These are phyloP conservation scores for Rhizoclosmatium sp. DNA, from an alignment of 192 early-diverging fungal species.

Conservation along the genomic window DNA sequence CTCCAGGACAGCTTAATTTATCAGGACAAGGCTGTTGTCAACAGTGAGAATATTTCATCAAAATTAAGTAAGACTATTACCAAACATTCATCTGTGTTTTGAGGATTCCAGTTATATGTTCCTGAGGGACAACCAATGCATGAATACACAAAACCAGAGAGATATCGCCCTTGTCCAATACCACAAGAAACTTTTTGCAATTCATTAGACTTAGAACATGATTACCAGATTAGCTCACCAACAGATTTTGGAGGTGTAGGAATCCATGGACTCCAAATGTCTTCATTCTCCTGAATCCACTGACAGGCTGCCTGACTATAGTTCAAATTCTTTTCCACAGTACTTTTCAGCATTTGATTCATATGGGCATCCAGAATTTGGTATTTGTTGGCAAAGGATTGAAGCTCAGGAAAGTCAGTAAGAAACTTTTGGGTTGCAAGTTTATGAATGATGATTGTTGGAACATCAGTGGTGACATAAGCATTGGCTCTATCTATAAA, in stretches of 20 bases:
- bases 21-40: conserved; percentile 6
- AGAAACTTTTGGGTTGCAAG: conserved; percentile 7
- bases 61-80: not conserved
- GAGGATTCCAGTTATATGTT: conserved; percentile 20
- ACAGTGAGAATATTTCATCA: not conserved
- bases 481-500: conserved; percentile 2
- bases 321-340: conserved; percentile 4
- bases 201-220: not conserved
- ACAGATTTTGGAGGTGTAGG: conserved; percentile 24
- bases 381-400: conserved; percentile 15
- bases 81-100: conserved; percentile 14
- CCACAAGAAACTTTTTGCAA: conserved; percentile 2
- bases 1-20: conserved; percentile 21
- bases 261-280: conserved; percentile 30
- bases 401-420: conserved; percentile 17
- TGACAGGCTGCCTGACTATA: conserved; percentile 7
- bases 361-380: conserved; percentile 7
- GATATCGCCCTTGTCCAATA: conserved; percentile 20
- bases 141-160: conserved; percentile 2
- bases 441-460: conserved; percentile 34
- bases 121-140: conserved; percentile 21
- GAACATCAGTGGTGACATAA: conserved; percentile 25
- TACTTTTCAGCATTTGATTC: conserved; percentile 19
- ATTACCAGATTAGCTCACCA: not conserved
- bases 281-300: conserved; percentile 14